Evolutionary conservation across 2,329 filamentous ascomycete genomes (phyloP).

Genomic region (Mycosphaerella sp.): DNA sequence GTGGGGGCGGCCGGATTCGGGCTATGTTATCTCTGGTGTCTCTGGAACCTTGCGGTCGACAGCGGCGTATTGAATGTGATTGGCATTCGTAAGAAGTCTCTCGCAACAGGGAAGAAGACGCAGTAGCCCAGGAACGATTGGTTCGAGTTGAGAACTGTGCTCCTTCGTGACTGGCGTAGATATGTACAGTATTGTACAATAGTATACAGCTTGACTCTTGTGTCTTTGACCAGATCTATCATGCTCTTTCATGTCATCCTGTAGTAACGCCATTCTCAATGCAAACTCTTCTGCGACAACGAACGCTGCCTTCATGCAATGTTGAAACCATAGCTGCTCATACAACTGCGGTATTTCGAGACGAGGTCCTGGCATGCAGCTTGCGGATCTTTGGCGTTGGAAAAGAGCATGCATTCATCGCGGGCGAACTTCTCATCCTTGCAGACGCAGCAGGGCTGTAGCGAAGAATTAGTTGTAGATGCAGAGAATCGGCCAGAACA

Average conservation of each 20-base stretch:
- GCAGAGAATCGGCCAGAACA: not conserved
- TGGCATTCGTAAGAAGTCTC: constrained; percentile 16
- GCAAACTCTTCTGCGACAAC: not conserved
- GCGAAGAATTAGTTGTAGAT: not conserved
- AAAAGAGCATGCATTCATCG: constrained; percentile 99
- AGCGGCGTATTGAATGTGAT: constrained; percentile 43
- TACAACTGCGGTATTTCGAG: constrained; percentile 81
- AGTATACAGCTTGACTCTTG: constrained; percentile 9
- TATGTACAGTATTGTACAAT: constrained; percentile 17
- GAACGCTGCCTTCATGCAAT: constrained; percentile 27
- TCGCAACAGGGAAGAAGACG: constrained; percentile 36
- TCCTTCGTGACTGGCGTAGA: constrained; percentile 1
- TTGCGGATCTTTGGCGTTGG: constrained; percentile 71
- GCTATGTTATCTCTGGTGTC: constrained; percentile 86
- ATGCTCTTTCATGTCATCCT: constrained; percentile 2
- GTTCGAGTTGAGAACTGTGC: constrained; percentile 9
- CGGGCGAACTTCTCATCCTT: constrained; percentile 87
- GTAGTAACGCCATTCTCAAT: constrained; percentile 5
- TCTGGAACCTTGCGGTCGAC: constrained; percentile 60
- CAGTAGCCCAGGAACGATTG: constrained; percentile 26
- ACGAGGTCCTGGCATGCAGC: constrained; percentile 78
- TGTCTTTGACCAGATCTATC: not conserved
- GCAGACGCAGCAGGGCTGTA: constrained; percentile 92
- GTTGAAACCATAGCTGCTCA: constrained; percentile 89
- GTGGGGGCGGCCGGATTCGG: constrained; percentile 79